Conservation (phyloP, 2,329 filamentous ascomycete species). For the Didymosphaeria variabile region DNA sequence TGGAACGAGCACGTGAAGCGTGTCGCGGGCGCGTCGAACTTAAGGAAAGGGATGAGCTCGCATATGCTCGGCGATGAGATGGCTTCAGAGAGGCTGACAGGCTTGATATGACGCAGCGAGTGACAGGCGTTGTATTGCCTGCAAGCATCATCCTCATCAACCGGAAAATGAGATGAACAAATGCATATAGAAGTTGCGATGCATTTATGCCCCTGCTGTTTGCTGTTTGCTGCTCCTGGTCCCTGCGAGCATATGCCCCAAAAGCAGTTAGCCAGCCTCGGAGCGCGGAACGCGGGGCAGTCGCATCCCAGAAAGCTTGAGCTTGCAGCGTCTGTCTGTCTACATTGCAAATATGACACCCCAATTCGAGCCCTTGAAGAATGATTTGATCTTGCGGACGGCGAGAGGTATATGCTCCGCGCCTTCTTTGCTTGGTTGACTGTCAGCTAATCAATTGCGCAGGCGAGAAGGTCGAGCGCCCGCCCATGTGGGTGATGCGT, state of each 20-base stretch:
- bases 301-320: slow-evolving; percentile 16
- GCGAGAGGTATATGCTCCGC: slow-evolving; percentile 73
- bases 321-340: background rate
- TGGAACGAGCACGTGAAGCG: slow-evolving; percentile 39
- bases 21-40: slow-evolving; percentile 36
- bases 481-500: slow-evolving; percentile 99
- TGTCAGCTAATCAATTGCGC: slow-evolving; percentile 28
- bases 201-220: background rate
- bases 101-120: slow-evolving; percentile 15
- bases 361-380: slow-evolving; percentile 84
- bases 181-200: slow-evolving; percentile 7
- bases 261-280: slow-evolving; percentile 29
- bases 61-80: slow-evolving; percentile 6
- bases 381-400: slow-evolving; percentile 89
- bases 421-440: background rate
- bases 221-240: background rate
- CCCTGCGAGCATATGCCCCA: slow-evolving; percentile 26
- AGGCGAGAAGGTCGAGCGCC: slow-evolving; percentile 91
- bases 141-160: slow-evolving; percentile 31
- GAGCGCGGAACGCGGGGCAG: slow-evolving; percentile 34
- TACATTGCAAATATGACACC: slow-evolving; percentile 65
- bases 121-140: slow-evolving; percentile 18
- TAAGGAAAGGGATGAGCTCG: slow-evolving; percentile 15
- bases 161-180: background rate
- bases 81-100: background rate